These are phyloP conservation scores for Mrakiaceae sp. DNA, from an alignment of 1,284 basidiomycete genomes.

Conservation along the genomic window DNA sequence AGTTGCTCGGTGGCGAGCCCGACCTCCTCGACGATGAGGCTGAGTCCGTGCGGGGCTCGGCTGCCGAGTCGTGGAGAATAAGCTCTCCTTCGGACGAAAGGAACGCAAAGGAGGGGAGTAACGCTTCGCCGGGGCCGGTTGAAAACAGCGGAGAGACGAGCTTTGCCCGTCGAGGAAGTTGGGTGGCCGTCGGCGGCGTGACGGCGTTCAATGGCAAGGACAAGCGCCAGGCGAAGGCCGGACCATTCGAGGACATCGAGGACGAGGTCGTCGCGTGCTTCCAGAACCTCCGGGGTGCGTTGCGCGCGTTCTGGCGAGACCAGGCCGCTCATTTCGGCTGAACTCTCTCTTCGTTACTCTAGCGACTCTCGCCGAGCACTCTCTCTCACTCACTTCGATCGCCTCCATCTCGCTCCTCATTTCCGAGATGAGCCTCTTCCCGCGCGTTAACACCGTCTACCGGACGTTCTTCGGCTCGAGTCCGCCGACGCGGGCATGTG, in stretches of 20 bases:
- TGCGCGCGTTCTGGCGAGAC: background rate
- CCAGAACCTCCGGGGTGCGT: constrained; percentile 44
- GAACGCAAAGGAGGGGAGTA: too few species aligned
- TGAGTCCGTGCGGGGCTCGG: too few species aligned
- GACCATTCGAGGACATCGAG: constrained; percentile 38
- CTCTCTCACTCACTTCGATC: constrained; percentile 49
- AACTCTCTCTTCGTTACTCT: background rate
- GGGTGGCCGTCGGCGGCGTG: constrained; percentile 20
- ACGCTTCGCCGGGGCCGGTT: too few species aligned
- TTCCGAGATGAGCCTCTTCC: constrained; percentile 66
- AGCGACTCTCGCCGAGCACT: constrained; percentile 43
- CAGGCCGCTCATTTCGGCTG: background rate
- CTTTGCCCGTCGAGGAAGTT: background rate
- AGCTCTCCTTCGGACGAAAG: too few species aligned
- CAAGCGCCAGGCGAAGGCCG: background rate
- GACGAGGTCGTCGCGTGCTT: constrained; percentile 57
- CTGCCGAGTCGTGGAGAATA: too few species aligned
- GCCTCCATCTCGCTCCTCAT: constrained; percentile 75
- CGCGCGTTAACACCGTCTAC: constrained; percentile 65
- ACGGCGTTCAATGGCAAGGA: background rate
- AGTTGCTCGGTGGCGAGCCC: too few species aligned
- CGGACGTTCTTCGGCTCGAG: constrained; percentile 72
- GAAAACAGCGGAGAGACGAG: too few species aligned
- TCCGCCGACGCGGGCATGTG: constrained; percentile 85
- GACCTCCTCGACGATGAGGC: too few species aligned